A percentile compares a stretch with the other conserved stretches of the same genome.
Conservation (phyloP, 495 filamentous ascomycete species). For the Penicillium turbatum region DNA sequence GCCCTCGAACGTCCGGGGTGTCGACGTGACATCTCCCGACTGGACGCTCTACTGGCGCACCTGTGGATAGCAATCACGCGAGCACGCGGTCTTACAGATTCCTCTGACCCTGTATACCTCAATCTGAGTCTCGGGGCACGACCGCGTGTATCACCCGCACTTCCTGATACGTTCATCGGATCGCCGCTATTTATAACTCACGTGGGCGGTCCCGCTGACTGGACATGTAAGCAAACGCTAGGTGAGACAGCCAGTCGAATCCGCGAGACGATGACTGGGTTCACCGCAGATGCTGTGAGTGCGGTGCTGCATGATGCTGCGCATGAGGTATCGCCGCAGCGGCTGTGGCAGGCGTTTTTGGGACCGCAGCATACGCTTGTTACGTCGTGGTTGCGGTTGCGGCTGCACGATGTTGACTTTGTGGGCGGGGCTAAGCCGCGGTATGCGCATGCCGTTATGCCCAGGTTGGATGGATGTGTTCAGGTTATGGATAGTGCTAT, state of each 20-base stretch:
- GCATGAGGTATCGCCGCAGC: conserved; percentile 29
- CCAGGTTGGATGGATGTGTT: conserved; percentile 24
- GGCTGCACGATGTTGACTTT: conserved; percentile 30
- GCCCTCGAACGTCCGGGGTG: conserved; percentile 11
- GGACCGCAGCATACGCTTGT: conserved; percentile 27
- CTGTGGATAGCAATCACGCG: conserved; percentile 29
- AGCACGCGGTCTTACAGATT: conserved; percentile 19
- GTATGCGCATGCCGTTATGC: conserved; percentile 25
- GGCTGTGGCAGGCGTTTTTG: conserved; percentile 35
- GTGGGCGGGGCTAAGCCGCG: conserved; percentile 14
- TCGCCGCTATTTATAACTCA: conserved; percentile 26
- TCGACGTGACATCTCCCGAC: conserved; percentile 21
- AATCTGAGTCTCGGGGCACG: conserved; percentile 23
- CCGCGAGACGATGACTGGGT: conserved; percentile 23
- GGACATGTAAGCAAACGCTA: background rate
- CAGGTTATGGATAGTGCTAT: conserved; percentile 26
- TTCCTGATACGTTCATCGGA: conserved; percentile 23
- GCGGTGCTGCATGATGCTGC: conserved; percentile 28
- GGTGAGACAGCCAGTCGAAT: conserved; percentile 13
- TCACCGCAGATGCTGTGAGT: conserved; percentile 16
- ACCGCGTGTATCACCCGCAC: conserved; percentile 6
- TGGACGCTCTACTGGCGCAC: conserved; percentile 33
- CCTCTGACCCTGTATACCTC: conserved; percentile 18
- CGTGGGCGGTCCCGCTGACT: conserved; percentile 17
- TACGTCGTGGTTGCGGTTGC: conserved; percentile 28